These are phyloP conservation scores for Pseudodiploospora longispora DNA, from an alignment of 2,329 filamentous ascomycete species.

Conservation along the genomic window DNA sequence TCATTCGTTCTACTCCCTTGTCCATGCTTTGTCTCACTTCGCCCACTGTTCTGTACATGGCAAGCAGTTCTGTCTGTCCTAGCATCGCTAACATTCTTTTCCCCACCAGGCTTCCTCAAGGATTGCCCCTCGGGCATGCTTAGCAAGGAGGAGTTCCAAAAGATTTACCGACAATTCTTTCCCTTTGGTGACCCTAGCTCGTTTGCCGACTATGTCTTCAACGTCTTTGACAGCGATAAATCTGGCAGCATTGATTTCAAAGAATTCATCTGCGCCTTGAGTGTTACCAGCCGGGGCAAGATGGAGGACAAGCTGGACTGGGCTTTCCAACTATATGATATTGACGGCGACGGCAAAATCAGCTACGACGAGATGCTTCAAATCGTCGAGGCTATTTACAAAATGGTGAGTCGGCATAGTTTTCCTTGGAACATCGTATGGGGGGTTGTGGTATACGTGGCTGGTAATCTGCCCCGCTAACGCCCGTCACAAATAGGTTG, in stretches of 20 bases:
- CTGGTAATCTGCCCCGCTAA: too few species aligned
- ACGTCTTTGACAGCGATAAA: conserved; percentile 96
- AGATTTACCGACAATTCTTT: conserved; percentile 99
- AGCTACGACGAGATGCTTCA: conserved; percentile 98
- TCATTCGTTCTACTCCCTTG: background rate
- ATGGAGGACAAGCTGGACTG: conserved; percentile 99
- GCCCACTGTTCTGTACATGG: background rate
- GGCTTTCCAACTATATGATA: conserved; percentile 99
- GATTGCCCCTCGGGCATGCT: conserved; percentile 96
- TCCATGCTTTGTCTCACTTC: background rate
- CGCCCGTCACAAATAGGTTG: conserved; percentile 53
- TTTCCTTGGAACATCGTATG: background rate
- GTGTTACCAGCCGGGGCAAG: conserved; percentile 92
- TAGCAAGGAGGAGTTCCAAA: conserved; percentile 97
- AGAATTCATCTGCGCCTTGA: conserved; percentile 97
- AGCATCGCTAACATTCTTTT: background rate
- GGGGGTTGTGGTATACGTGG: background rate
- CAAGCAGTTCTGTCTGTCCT: background rate
- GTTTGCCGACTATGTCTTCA: conserved; percentile 98
- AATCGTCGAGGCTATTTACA: conserved; percentile 99
- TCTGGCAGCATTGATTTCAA: conserved; percentile 98
- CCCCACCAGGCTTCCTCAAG: conserved; percentile 76
- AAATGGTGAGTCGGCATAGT: conserved; percentile 62
- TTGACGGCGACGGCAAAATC: conserved; percentile 97
- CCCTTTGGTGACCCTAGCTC: conserved; percentile 95